A percentile compares a stretch with the other conserved stretches of the same genome.
phyloP scores from a whole-genome alignment of 2,329 filamentous ascomycete species.

The Dactylellina sp. region DNA sequence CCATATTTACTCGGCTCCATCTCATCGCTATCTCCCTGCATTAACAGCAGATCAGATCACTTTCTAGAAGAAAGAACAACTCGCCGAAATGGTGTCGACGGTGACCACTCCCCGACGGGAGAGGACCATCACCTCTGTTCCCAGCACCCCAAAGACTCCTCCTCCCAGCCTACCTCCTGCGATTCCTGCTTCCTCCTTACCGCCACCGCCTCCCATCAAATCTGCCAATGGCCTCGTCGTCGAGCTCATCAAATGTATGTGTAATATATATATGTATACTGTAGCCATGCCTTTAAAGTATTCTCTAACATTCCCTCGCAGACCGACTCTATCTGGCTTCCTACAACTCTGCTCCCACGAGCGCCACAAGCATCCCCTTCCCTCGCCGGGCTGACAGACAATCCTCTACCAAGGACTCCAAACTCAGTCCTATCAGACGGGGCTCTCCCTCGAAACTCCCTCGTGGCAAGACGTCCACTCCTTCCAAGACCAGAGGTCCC shows the following conservation, averaged over 20 bases:
- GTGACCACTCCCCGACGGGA: slow-evolving; percentile 41
- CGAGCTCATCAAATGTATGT: slow-evolving; percentile 56
- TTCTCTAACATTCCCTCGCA: slow-evolving; percentile 63
- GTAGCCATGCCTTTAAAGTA: not conserved
- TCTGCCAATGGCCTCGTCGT: slow-evolving; percentile 54
- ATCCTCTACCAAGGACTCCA: slow-evolving; percentile 75
- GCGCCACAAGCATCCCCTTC: slow-evolving; percentile 87
- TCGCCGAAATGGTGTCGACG: slow-evolving; percentile 46
- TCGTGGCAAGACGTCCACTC: slow-evolving; percentile 57
- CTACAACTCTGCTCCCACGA: slow-evolving; percentile 83
- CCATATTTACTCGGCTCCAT: no score
- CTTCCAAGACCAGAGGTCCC: slow-evolving; percentile 71
- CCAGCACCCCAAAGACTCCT: slow-evolving; percentile 49
- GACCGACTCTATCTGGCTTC: slow-evolving; percentile 95
- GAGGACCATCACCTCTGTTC: slow-evolving; percentile 38
- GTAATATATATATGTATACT: not conserved
- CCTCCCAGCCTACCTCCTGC: slow-evolving; percentile 46
- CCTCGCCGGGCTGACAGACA: slow-evolving; percentile 69
- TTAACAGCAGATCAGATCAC: no score
- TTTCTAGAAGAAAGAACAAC: slow-evolving; percentile 2
- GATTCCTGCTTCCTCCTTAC: slow-evolving; percentile 42
- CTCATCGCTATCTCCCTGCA: slow-evolving; percentile 4
- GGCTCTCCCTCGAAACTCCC: slow-evolving; percentile 57
- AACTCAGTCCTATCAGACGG: slow-evolving; percentile 55
- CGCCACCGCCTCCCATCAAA: slow-evolving; percentile 46